These are phyloP conservation scores for Thamnidium elegans DNA, from an alignment of 192 early-diverging fungal genomes.

Conservation along the genomic window DNA sequence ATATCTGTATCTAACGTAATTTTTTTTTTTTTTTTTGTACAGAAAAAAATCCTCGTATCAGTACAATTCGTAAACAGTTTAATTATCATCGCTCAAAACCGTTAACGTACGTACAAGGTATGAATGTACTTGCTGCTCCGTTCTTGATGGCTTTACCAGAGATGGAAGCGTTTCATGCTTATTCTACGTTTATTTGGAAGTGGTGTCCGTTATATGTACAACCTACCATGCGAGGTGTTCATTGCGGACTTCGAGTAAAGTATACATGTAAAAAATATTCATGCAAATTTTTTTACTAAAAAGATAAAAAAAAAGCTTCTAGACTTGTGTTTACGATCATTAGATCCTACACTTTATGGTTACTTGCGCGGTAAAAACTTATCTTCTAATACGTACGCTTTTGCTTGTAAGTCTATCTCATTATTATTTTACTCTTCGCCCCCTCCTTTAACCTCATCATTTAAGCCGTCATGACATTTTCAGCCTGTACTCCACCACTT, in stretches of 20 bases:
- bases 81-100: not conserved
- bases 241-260: slow-evolving; percentile 80
- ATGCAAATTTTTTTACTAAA: not conserved
- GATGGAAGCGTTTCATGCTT: slow-evolving; percentile 86
- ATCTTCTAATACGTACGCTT: slow-evolving; percentile 81
- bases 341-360: slow-evolving; percentile 72
- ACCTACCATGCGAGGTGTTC: slow-evolving; percentile 83
- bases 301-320: slow-evolving; percentile 57
- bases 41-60: not conserved
- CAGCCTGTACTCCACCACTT: slow-evolving; percentile 84
- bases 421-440: not conserved
- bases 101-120: slow-evolving; percentile 90
- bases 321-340: slow-evolving; percentile 71
- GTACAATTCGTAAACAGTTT: slow-evolving; percentile 7
- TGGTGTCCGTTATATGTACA: slow-evolving; percentile 93
- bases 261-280: not conserved
- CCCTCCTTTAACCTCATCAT: not conserved
- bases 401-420: slow-evolving; percentile 65
- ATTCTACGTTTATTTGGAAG: slow-evolving; percentile 82
- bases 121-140: slow-evolving; percentile 91
- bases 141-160: slow-evolving; percentile 92
- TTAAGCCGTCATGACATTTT: slow-evolving; percentile 87
- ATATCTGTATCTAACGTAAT: not conserved
- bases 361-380: slow-evolving; percentile 70
- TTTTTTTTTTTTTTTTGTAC: too few relatives aligned